Evolutionary conservation across 495 filamentous ascomycete species (phyloP), one percentile per base, ranked within the genome.

Genomic region (Glonium stellatum): DNA sequence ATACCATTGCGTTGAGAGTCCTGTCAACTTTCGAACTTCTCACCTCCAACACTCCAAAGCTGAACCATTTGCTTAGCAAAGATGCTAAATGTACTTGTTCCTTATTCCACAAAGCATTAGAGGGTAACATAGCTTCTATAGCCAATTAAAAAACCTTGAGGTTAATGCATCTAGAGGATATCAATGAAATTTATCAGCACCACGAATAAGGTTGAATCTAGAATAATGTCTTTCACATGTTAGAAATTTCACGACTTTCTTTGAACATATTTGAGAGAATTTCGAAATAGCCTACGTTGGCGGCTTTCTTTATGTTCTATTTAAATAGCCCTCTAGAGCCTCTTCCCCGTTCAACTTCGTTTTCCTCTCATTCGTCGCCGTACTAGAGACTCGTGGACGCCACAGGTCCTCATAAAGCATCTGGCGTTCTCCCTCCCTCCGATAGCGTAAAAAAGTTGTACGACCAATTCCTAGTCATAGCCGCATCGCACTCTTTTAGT

Each of bases 371-470:
- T 65, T 65, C 52, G 60, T 60, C 57, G 60, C 62, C 4, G 62
- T 65, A 46, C 60, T 65, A 27, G 44, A 53, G 19, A 65, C 62
- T 37, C 57, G 36, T 0, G 62, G 62, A 52, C 58, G 60, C 62
- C 62, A 65, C n/a, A 13, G 35, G 11, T n/a, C 37, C 1, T 57
- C 62, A 58, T 65, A 65, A 10, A 36, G 21, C 54, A 6, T 23
- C 54, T 57, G 60, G 1, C 57, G 44, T 27, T 65, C 62, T 8
- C 47, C 58, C 42, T 65, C 57, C 4, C 37, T 58, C 46, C 62
- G 25, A 49, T 65, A 65, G 23, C 62, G 56, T 49, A 65, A 37
- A 12, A 65, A 54, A 59, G n/a, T 65, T 57, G 44, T 65, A 65
- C 27, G 44, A 53, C 18, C 62, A 60, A 15, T 55, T 53, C 21